Evolutionary conservation across 805 yeast species (phyloP).

Genomic region (Starmerella sp.): DNA sequence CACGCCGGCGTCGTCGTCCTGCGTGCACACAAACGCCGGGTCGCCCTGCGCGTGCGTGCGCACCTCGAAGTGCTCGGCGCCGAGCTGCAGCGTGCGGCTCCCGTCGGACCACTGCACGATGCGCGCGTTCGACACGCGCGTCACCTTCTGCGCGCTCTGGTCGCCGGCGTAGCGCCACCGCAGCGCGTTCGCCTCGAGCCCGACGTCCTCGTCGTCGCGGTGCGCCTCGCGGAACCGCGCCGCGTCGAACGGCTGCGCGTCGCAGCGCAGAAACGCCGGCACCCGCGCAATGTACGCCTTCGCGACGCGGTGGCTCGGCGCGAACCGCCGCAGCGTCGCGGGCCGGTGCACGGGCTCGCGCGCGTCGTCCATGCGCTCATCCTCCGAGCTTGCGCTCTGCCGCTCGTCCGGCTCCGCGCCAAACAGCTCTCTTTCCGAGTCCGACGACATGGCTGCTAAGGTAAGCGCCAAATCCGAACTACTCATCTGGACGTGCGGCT

Average conservation of each 20-base stretch:
- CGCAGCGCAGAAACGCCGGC: conserved; percentile 74
- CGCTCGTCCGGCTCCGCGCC: conserved; percentile 14
- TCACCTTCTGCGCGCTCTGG: conserved; percentile 44
- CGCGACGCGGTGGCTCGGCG: conserved; percentile 20
- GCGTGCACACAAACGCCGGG: conserved; percentile 60
- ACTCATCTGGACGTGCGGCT: too few relatives aligned
- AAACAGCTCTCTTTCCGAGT: conserved; percentile 19
- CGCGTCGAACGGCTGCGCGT: conserved; percentile 71
- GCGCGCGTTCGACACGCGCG: conserved; percentile 80
- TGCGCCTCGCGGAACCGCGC: conserved; percentile 22
- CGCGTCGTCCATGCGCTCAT: conserved; percentile 4
- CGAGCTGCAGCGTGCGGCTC: conserved; percentile 69
- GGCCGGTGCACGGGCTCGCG: conserved; percentile 15
- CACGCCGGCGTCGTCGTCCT: conserved; percentile 61
- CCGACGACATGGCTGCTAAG: conserved; percentile 12
- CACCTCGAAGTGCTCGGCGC: conserved; percentile 78
- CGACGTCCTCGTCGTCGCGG: conserved; percentile 28
- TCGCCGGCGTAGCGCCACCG: conserved; percentile 72
- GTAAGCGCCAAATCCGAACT: background rate
- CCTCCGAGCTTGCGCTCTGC: conserved; percentile 6
- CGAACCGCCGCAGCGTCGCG: conserved; percentile 17
- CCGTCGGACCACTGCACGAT: conserved; percentile 95
- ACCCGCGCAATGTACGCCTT: conserved; percentile 34
- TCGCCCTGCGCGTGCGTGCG: conserved; percentile 30
- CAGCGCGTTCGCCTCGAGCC: conserved; percentile 63